Percentiles rank a stretch among this genome's conserved stretches.
phyloP scores from a whole-genome alignment of 768 basidiomycete species.

The Cystobasidium ongulense region DNA sequence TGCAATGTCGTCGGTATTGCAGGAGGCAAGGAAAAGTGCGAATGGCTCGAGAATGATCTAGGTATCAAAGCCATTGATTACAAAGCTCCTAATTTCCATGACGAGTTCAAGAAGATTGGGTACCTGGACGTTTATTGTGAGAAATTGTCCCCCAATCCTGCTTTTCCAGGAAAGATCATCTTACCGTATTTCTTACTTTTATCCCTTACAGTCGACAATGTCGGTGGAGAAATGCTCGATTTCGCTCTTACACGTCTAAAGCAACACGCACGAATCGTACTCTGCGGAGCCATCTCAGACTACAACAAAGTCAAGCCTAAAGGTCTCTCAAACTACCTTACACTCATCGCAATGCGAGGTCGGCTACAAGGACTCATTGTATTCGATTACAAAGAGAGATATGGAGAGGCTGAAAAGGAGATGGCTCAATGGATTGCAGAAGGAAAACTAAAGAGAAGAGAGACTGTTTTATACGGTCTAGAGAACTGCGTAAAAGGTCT shows the following conservation, averaged over 20 bases:
- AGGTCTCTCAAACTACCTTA: constrained; percentile 51
- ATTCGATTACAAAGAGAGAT: constrained; percentile 64
- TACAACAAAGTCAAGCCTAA: constrained; percentile 57
- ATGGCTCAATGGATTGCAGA: constrained; percentile 56
- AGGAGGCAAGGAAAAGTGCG: constrained; percentile 71
- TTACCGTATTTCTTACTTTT: too few relatives aligned
- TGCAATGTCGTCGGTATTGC: constrained; percentile 77
- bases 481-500: constrained; percentile 68
- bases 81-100: constrained; percentile 60
- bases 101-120: constrained; percentile 64
- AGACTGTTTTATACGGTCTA: constrained; percentile 51
- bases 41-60: constrained; percentile 73
- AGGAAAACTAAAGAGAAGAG: constrained; percentile 65
- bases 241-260: constrained; percentile 67
- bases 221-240: constrained; percentile 67
- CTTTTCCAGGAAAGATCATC: not conserved
- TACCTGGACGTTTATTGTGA: constrained; percentile 80
- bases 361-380: constrained; percentile 63
- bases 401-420: constrained; percentile 54
- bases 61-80: constrained; percentile 80
- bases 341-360: constrained; percentile 67
- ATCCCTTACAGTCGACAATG: constrained; percentile 37
- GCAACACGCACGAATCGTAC: constrained; percentile 63
- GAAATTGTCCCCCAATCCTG: constrained; percentile 49
- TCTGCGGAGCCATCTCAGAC: constrained; percentile 80